Conservation (phyloP, 768 basidiomycete species). For the Gelatoporia subvermispora region DNA sequence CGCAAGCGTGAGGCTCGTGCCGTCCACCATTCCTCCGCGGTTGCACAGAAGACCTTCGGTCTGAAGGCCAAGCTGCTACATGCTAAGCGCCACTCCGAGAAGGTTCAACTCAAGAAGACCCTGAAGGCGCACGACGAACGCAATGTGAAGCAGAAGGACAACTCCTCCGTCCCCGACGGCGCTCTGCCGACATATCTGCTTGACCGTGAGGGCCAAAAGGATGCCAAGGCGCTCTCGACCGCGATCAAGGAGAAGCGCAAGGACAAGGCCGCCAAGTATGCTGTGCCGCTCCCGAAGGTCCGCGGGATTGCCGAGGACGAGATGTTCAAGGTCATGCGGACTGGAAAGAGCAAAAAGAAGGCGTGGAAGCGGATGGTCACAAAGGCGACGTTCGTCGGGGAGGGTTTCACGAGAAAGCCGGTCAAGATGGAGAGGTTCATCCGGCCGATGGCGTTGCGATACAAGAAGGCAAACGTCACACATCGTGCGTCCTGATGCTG, state of each 20-base stretch:
- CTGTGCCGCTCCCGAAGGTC: conserved; percentile 95
- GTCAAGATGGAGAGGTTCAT: conserved; percentile 99
- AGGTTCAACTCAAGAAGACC: conserved; percentile 99
- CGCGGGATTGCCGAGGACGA: conserved; percentile 98
- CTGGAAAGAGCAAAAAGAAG: conserved; percentile 94
- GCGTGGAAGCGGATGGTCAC: conserved; percentile 99
- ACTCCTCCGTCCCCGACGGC: conserved; percentile 76
- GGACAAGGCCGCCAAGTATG: conserved; percentile 97
- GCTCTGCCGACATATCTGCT: conserved; percentile 94
- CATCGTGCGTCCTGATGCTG: conserved; percentile 64
- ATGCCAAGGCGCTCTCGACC: conserved; percentile 91
- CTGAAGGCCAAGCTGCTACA: conserved; percentile 98
- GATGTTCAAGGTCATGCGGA: conserved; percentile 99
- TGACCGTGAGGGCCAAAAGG: conserved; percentile 96
- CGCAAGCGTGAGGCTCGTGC: conserved; percentile 79
- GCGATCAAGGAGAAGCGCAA: conserved; percentile 99
- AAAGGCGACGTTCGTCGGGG: conserved; percentile 98
- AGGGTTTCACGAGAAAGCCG: conserved; percentile 96
- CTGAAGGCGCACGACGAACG: conserved; percentile 99
- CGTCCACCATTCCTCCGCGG: conserved; percentile 71
- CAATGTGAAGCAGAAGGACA: conserved; percentile 92
- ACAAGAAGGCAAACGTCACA: conserved; percentile 98
- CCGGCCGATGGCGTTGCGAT: conserved; percentile 93
- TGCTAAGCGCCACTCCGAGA: conserved; percentile 93
- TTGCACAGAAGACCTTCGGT: conserved; percentile 92